A percentile compares a stretch with the other conserved stretches of the same genome.
phyloP scores from a whole-genome alignment of 2,329 filamentous ascomycete genomes.

The Fusarium keratoplasticum region DNA sequence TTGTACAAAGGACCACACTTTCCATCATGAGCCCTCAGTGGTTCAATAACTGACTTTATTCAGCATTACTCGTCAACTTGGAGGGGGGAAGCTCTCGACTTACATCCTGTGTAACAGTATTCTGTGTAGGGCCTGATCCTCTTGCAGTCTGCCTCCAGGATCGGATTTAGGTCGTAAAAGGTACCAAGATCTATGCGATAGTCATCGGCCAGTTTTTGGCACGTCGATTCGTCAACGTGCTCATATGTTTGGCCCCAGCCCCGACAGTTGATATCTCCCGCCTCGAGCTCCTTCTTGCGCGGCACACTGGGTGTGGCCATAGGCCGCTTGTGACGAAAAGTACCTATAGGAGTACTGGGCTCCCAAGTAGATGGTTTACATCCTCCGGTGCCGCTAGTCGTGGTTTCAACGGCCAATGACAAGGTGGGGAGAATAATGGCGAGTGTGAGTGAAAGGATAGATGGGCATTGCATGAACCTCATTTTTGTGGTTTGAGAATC shows the following conservation, averaged over 20 bases:
- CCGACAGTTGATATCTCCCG: not conserved
- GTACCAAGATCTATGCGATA: not conserved
- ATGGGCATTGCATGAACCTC: not conserved
- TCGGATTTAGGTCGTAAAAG: not conserved
- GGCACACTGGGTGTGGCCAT: not conserved
- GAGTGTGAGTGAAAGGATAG: not conserved
- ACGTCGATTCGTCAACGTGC: not conserved
- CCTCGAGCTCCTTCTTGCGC: not conserved
- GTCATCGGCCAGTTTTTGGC: not conserved
- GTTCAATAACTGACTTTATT: not conserved
- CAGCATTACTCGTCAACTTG: not conserved
- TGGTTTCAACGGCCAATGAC: not conserved
- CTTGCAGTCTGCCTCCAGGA: not conserved
- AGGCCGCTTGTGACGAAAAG: not conserved
- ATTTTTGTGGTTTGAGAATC: not conserved
- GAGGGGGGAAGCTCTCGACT: not conserved
- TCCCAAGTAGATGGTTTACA: not conserved
- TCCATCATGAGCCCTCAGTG: not conserved
- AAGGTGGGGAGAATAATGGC: not conserved
- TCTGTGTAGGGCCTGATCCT: not conserved
- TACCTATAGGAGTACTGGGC: not conserved
- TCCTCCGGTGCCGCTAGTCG: not conserved
- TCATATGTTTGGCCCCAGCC: not conserved
- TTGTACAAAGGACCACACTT: not conserved
- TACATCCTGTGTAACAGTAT: not conserved